Evolutionary conservation across 2,329 filamentous ascomycete genomes (phyloP).

Genomic region (Didymella sp.): DNA sequence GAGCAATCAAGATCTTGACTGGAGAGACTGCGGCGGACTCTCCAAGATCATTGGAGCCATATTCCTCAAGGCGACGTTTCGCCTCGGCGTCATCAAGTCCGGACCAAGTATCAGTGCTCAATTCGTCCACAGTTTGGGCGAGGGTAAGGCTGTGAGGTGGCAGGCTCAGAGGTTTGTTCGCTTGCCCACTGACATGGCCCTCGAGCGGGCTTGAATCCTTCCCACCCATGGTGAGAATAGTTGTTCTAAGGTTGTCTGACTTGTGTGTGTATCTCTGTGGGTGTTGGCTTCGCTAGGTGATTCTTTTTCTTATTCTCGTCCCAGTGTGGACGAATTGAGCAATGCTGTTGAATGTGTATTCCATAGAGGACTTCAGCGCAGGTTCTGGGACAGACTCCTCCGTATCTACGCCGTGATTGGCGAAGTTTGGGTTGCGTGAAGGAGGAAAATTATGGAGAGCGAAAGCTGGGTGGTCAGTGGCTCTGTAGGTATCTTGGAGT

Average conservation of each 20-base stretch:
- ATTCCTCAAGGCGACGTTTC: slow-evolving; percentile 62
- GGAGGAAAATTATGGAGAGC: no score
- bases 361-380: slow-evolving; percentile 39
- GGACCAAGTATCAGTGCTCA: slow-evolving; percentile 69
- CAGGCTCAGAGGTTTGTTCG: slow-evolving; percentile 61
- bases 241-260: slow-evolving; percentile 1
- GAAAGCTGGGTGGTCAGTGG: background rate
- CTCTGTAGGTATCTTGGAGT: no score
- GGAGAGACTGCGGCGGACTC: slow-evolving; percentile 71
- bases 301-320: slow-evolving; percentile 32
- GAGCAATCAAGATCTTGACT: slow-evolving; percentile 74
- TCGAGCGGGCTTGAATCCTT: no score
- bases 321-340: slow-evolving; percentile 34
- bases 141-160: slow-evolving; percentile 68
- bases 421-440: slow-evolving; percentile 18
- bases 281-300: slow-evolving; percentile 11
- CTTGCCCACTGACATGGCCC: slow-evolving; percentile 50
- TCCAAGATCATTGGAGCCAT: slow-evolving; percentile 74
- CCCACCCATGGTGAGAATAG: slow-evolving; percentile 29
- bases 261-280: background rate
- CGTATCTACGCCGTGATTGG: slow-evolving; percentile 36
- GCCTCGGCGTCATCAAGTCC: slow-evolving; percentile 69
- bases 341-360: slow-evolving; percentile 25
- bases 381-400: slow-evolving; percentile 42
- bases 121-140: slow-evolving; percentile 60